Percentiles rank a stretch among this genome's conserved stretches.
phyloP scores from a whole-genome alignment of 306 rosid species.

The Purshia tridentata region DNA sequence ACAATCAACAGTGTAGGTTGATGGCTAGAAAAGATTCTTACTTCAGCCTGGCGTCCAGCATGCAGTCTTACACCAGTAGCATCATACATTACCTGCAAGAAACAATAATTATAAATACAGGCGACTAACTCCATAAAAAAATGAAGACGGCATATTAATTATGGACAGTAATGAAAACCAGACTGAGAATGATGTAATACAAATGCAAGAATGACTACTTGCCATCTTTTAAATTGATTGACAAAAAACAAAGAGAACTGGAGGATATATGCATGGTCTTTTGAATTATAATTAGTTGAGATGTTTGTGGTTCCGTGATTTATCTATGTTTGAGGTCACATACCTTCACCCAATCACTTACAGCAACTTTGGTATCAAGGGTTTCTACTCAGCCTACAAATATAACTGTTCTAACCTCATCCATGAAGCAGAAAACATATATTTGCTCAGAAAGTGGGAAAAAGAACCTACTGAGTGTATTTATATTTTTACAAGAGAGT shows the following conservation, averaged over 20 bases:
- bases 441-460: not conserved
- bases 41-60: slow-evolving; percentile 59
- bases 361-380: not conserved
- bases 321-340: not conserved
- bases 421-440: not conserved
- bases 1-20: not conserved
- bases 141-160: not conserved
- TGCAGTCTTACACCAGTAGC: slow-evolving; percentile 55
- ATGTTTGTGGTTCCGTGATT: not conserved
- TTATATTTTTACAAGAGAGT: not conserved
- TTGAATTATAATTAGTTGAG: not conserved
- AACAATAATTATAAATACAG: not conserved
- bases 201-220: not conserved
- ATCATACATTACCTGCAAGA: slow-evolving; percentile 52
- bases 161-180: not conserved
- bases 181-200: not conserved
- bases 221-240: not conserved
- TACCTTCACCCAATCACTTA: not conserved
- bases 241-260: not conserved
- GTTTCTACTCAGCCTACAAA: not conserved
- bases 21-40: slow-evolving; percentile 11
- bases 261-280: not conserved
- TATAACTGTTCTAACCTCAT: not conserved
- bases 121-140: not conserved
- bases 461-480: too few relatives aligned